Conservation (phyloP, 2,329 filamentous ascomycete species). For the Penicillium sp. region DNA sequence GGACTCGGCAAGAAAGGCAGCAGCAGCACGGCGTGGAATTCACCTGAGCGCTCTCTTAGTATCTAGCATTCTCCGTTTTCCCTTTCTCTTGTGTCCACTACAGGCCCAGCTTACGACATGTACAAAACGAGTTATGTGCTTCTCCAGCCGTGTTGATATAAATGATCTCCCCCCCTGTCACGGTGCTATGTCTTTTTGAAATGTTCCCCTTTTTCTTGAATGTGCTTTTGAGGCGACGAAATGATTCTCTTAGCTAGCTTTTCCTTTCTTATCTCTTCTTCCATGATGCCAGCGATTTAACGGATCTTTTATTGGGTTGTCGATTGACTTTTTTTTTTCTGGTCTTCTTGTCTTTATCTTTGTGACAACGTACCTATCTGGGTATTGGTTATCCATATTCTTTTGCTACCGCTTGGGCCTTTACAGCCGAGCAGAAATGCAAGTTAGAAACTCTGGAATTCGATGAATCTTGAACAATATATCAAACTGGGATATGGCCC, state of each 20-base stretch:
- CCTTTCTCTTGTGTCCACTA: background rate
- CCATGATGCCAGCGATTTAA: conserved; percentile 13
- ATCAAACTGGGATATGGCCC: no score
- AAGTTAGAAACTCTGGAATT: background rate
- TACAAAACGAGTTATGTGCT: conserved; percentile 13
- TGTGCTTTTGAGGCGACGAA: conserved; percentile 1
- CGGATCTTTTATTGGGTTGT: conserved; percentile 5
- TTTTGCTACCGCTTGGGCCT: background rate
- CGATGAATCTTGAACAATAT: background rate
- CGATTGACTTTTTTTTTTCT: background rate
- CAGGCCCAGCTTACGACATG: conserved; percentile 10
- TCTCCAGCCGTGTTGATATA: conserved; percentile 6
- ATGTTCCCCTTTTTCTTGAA: conserved; percentile 4
- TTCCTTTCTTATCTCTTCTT: conserved; percentile 1
- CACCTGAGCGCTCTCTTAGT: conserved; percentile 26
- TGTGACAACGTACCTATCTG: background rate
- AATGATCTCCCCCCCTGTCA: conserved; percentile 2
- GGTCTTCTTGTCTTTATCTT: background rate
- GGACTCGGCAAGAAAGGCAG: conserved; percentile 40
- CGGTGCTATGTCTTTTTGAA: conserved; percentile 6
- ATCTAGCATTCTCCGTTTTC: background rate
- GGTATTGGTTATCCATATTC: background rate
- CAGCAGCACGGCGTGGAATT: conserved; percentile 42
- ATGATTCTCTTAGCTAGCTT: conserved; percentile 5
- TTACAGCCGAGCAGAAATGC: background rate